Evolutionary conservation across 176 grass and related monocot genomes (phyloP), one percentile per base, ranked within the genome.

Genomic region (Oryza longistaminata): DNA sequence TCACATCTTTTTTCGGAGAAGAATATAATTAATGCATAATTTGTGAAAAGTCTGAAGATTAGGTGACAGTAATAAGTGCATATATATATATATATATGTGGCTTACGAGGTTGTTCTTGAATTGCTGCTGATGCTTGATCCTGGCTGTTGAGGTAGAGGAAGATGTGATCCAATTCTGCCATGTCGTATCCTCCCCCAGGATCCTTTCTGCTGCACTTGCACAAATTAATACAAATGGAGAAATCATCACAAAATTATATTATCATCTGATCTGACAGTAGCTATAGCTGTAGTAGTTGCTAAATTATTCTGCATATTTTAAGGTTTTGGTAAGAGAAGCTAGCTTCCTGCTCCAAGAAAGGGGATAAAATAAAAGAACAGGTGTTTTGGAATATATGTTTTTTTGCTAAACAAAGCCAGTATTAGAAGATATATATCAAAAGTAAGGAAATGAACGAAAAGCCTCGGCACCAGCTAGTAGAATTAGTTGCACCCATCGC

Each of bases 101-200:
- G 39, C 79, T 83, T 87, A 90, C 88, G 88, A 19, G 74, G 84
- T 50, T 90, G 84, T 24, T 90, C 79, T 82, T 90, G 88, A 79
- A 79, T 27, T 55, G 34, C 34, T 74, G 88, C 31, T 79, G 79
- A 40, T 78, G 74, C 26, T 79, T 90, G 79, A 83, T 90, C 88
- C 37, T 90, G 88, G 84, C 88, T 79, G 39, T 83, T 90, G 75
- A 90, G 74, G 68, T 90, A 90, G 73, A 87, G 84, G 74, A 83
- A 87, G 68, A 90, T 74, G 45, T 83, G 84, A 83, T 90, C 88
- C 69, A 90, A 67, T 31, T 90, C 88, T 16, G 67, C 74, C 88
- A 87, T 87, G 79, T 90, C 88, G 12, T 79, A 83, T 87, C 84
- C 79, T 87, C 84, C 79, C 3, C 73, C 83, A 62, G 73, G 46